Conservation (phyloP, 1,284 basidiomycete species). For the Phylloboletellus chloephorus region DNA sequence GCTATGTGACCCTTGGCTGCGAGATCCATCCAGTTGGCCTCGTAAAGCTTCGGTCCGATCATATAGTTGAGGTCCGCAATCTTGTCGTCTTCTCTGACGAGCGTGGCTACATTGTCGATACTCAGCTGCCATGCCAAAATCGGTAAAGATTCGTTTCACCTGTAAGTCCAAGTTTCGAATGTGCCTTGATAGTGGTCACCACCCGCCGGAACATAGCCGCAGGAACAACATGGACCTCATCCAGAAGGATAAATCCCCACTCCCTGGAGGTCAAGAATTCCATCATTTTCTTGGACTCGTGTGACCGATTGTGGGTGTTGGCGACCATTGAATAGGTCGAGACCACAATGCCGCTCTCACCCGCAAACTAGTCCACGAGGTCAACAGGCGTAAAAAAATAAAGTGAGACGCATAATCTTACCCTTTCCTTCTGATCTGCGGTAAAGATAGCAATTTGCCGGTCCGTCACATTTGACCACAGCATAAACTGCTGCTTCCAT, state of each 20-base stretch:
- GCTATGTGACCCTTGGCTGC: constrained; percentile 99
- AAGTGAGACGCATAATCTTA: constrained; percentile 29
- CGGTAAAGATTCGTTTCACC: constrained; percentile 43
- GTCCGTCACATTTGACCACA: constrained; percentile 96
- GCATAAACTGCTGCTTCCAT: constrained; percentile 96
- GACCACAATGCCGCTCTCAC: constrained; percentile 92
- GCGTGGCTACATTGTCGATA: constrained; percentile 63
- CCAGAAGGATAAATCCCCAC: constrained; percentile 92
- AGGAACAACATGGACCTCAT: constrained; percentile 97
- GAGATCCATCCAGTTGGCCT: constrained; percentile 99
- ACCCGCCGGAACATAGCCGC: constrained; percentile 96
- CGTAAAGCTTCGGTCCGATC: constrained; percentile 98
- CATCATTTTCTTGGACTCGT: constrained; percentile 99
- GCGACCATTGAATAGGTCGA: constrained; percentile 99
- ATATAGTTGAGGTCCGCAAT: constrained; percentile 98
- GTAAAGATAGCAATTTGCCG: constrained; percentile 94
- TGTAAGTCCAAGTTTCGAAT: constrained; percentile 92
- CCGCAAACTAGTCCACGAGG: constrained; percentile 63
- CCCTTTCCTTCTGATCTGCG: constrained; percentile 94
- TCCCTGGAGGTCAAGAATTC: constrained; percentile 91
- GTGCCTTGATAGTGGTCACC: constrained; percentile 95
- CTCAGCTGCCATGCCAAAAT: constrained; percentile 9
- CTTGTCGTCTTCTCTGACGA: constrained; percentile 99
- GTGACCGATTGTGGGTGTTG: constrained; percentile 91
- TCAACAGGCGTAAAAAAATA: constrained; percentile 1